Conservation (phyloP, 176 grass and related monocot genomes). For the Oryza brachyantha region DNA sequence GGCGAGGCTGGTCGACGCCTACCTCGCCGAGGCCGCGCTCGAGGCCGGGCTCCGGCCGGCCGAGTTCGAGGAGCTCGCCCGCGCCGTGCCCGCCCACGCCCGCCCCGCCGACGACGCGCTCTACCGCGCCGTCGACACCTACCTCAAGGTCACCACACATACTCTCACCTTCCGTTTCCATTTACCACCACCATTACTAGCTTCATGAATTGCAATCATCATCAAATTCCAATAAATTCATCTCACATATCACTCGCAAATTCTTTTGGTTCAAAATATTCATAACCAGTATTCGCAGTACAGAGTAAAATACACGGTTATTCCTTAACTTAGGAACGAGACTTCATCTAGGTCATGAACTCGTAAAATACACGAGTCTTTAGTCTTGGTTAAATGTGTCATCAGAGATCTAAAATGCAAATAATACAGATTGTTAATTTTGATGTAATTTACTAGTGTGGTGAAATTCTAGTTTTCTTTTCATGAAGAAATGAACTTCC, state of each 20-base stretch:
- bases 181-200: not conserved
- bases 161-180: not conserved
- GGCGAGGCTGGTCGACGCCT: constrained; percentile 80
- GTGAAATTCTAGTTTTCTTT: not conserved
- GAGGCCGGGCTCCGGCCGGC: constrained; percentile 62
- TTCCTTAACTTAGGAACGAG: too few species aligned
- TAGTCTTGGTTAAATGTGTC: too few species aligned
- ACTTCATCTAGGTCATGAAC: too few species aligned
- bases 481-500: not conserved
- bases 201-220: not conserved
- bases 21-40: constrained; percentile 78
- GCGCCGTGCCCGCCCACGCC: constrained; percentile 65
- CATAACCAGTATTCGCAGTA: too few species aligned
- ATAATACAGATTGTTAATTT: too few species aligned
- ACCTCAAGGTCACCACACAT: constrained; percentile 66
- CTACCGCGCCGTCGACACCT: constrained; percentile 94
- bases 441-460: not conserved
- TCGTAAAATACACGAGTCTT: too few species aligned
- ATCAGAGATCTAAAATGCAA: too few species aligned
- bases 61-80: constrained; percentile 82
- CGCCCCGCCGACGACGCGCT: constrained; percentile 79
- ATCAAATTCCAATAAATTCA: too few species aligned
- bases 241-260: not conserved
- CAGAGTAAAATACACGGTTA: too few species aligned
- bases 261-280: too few species aligned